Conservation (phyloP, 441 rosid species). For the Geranium incanum region DNA sequence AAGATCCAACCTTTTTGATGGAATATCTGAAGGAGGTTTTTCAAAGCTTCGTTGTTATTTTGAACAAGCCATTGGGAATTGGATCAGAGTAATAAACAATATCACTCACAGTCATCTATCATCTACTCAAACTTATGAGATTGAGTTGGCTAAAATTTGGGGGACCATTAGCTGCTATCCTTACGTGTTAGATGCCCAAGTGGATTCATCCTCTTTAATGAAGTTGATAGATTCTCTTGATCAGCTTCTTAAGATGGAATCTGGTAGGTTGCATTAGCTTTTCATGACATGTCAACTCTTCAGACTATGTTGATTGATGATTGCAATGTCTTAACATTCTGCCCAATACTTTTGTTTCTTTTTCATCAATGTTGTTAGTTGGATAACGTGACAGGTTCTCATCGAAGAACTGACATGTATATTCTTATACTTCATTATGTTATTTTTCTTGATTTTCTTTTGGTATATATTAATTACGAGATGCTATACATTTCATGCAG, state of each 20-base stretch:
- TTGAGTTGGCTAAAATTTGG: slow-evolving; percentile 59
- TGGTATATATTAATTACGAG: slow-evolving; percentile 5
- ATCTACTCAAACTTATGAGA: slow-evolving; percentile 30
- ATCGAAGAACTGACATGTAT: slow-evolving; percentile 12
- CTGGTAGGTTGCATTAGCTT: slow-evolving; percentile 35
- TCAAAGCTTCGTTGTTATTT: slow-evolving; percentile 39
- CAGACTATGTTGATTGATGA: neutral
- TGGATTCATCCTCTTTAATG: slow-evolving; percentile 35
- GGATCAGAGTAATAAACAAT: slow-evolving; percentile 33
- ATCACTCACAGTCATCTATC: slow-evolving; percentile 26
- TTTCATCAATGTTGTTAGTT: neutral
- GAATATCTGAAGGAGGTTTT: slow-evolving; percentile 30
- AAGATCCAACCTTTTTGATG: slow-evolving; percentile 29
- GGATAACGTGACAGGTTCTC: slow-evolving; percentile 6
- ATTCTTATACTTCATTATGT: neutral
- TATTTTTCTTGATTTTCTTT: neutral
- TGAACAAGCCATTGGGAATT: slow-evolving; percentile 28
- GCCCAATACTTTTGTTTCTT: neutral
- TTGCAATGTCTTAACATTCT: slow-evolving; percentile 1
- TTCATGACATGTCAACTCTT: neutral
- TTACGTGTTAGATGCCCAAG: slow-evolving; percentile 30
- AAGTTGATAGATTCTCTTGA: slow-evolving; percentile 51
- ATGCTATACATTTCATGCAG: slow-evolving; percentile 32
- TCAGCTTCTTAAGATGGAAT: slow-evolving; percentile 33
- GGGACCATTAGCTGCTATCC: slow-evolving; percentile 64